A percentile compares a stretch with the other conserved stretches of the same genome.
Evolutionary conservation across 1,284 basidiomycete species (phyloP).

Genomic region (Ceraceosorus bombacis): DNA sequence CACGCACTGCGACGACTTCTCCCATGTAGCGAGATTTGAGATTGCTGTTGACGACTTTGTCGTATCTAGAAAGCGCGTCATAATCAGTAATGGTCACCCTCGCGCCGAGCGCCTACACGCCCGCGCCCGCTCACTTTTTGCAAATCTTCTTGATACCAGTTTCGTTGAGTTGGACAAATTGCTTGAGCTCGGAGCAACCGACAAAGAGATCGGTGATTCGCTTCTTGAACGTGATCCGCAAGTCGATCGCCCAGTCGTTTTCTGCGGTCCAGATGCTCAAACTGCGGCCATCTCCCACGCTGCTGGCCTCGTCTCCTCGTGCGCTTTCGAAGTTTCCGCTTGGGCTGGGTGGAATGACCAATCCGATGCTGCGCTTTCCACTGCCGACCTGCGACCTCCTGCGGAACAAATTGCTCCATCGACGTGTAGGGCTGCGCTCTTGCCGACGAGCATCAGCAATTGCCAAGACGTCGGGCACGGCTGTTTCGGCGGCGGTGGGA

Average conservation of each 20-base stretch:
- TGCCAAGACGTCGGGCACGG: constrained; percentile 14
- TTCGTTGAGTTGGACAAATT: constrained; percentile 89
- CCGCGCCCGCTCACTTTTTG: constrained; percentile 60
- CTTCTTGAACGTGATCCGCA: constrained; percentile 82
- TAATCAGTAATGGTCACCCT: neutral
- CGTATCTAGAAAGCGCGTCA: constrained; percentile 55
- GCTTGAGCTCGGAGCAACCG: constrained; percentile 64
- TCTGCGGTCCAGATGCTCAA: constrained; percentile 66
- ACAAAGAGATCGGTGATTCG: constrained; percentile 82
- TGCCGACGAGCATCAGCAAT: constrained; percentile 1
- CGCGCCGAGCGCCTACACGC: constrained; percentile 48
- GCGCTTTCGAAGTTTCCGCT: neutral
- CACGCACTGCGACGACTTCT: constrained; percentile 58
- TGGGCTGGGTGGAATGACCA: neutral
- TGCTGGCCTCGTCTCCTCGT: constrained; percentile 18
- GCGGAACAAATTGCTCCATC: constrained; percentile 27
- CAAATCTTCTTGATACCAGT: constrained; percentile 92
- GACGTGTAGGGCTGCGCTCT: constrained; percentile 13
- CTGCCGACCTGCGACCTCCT: constrained; percentile 11
- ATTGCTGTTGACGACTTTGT: constrained; percentile 83
- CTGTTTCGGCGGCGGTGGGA: constrained; percentile 9
- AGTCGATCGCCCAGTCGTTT: constrained; percentile 78
- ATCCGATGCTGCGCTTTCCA: neutral
- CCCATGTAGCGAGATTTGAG: constrained; percentile 77
- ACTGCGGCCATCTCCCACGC: constrained; percentile 21